Evolutionary conservation across 768 basidiomycete genomes (phyloP), one percentile per base, ranked within the genome.

Genomic region (Holtermannia corniformis): DNA sequence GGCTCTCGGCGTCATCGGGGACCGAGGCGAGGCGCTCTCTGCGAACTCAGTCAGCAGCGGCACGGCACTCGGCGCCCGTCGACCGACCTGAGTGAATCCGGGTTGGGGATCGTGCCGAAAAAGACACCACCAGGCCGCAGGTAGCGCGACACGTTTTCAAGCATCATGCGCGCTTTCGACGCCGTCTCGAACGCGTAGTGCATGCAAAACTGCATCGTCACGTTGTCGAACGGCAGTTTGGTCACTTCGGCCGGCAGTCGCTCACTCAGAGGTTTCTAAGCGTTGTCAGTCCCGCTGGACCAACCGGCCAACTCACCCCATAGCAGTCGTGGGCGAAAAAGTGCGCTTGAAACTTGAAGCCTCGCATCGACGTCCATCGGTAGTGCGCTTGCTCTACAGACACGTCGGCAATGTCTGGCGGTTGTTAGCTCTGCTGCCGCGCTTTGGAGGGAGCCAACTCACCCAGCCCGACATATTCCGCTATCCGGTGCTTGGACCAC

Each of bases 141-240:
- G 77, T 84, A 83, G 44, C 78, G 74, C 52, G 82, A 80, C 25
- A 91, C 92, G 68, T 99, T 99, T 32, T 82, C 79, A 26, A 99
- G 81, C 95, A 99, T 95, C 70, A 82, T 84, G 26, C 87, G 79
- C 22, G 83, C 86, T 68, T 95, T 95, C 54, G 79, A 76, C 25
- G 82, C 79, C n/a, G 80, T 85, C 72, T 97, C 91, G 70, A 99
- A 97, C 5, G 95, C 95, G 67, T 99, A 97, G 71, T 99, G 95
- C 87, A 99, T 96, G 73, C 95, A 97, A 71, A 99, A 99, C 69
- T 99, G 95, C 89, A 96, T 88, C 2, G 89, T 87, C 4, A 97
- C 90, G 52, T 90, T 87, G 65, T 97, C 95, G 66, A 95, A 95
- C 4, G 83, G 83, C 25, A 78, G 77, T 0, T 74, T 75, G 22